These are phyloP conservation scores for Ceratobasidium sp. DNA, from an alignment of 1,284 basidiomycete species.

Conservation along the genomic window DNA sequence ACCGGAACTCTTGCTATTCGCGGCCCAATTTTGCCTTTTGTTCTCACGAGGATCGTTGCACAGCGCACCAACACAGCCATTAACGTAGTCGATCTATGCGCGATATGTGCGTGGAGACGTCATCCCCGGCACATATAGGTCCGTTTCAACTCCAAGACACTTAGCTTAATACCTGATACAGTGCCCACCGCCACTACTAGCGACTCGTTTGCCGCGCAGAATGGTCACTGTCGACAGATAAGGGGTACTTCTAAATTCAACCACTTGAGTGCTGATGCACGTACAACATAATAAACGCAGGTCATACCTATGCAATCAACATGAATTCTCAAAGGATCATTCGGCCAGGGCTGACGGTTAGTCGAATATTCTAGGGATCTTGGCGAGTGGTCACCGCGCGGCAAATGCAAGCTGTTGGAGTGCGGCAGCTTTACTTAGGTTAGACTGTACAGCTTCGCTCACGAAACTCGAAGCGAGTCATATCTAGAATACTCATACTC, in stretches of 20 bases:
- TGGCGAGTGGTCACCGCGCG: neutral
- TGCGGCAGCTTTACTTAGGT: no score
- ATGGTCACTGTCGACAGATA: neutral
- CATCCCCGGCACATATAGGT: neutral
- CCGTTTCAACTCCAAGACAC: neutral
- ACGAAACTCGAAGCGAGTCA: no score
- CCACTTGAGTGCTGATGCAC: neutral
- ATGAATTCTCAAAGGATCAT: neutral
- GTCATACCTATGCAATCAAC: conserved; percentile 1
- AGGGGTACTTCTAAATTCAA: neutral
- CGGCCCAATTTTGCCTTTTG: neutral
- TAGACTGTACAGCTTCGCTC: neutral
- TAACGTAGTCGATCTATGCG: neutral
- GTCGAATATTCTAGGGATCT: neutral
- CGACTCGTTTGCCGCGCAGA: conserved; percentile 14
- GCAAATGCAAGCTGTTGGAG: no score
- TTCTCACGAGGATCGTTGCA: conserved; percentile 5
- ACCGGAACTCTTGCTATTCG: no score
- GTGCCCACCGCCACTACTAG: neutral
- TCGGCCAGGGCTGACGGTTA: neutral
- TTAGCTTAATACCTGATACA: neutral
- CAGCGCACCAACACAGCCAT: neutral
- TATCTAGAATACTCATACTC: no score
- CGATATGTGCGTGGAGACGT: conserved; percentile 5
- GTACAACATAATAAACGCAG: neutral